A percentile compares a stretch with the other conserved stretches of the same genome.
Conservation (phyloP, 441 rosid species). For the Gossypium davidsonii region DNA sequence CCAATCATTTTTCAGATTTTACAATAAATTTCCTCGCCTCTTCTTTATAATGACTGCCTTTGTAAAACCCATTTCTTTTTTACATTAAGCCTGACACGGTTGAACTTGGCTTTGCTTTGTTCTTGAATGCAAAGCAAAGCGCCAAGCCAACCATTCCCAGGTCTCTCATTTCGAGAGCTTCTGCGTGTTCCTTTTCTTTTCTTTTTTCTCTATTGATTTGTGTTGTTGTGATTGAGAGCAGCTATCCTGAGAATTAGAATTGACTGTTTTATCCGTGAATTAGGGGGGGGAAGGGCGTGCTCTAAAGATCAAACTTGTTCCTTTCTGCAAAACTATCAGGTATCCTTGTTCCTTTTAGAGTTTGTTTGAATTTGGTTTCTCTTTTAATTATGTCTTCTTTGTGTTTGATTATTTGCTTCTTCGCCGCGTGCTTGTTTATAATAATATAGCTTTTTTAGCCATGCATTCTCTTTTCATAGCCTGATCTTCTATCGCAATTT, state of each 20-base stretch:
- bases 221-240: background rate
- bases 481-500: background rate
- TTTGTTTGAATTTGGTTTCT: background rate
- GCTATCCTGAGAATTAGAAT: background rate
- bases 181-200: background rate
- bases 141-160: background rate
- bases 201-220: background rate
- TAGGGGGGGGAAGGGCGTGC: background rate
- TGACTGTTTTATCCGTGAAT: background rate
- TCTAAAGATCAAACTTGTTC: background rate
- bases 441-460: background rate
- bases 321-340: slow-evolving; percentile 10
- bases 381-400: background rate
- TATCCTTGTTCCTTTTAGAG: background rate
- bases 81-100: background rate
- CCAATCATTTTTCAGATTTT: background rate
- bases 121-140: background rate
- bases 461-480: background rate
- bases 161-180: background rate
- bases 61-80: background rate
- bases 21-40: background rate
- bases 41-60: background rate
- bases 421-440: background rate
- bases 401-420: slow-evolving; percentile 1
- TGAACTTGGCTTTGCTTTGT: slow-evolving; percentile 2